Evolutionary conservation across 495 filamentous ascomycete genomes (phyloP), one percentile per base, ranked within the genome.

Genomic region (Baudoinia panamericana): DNA sequence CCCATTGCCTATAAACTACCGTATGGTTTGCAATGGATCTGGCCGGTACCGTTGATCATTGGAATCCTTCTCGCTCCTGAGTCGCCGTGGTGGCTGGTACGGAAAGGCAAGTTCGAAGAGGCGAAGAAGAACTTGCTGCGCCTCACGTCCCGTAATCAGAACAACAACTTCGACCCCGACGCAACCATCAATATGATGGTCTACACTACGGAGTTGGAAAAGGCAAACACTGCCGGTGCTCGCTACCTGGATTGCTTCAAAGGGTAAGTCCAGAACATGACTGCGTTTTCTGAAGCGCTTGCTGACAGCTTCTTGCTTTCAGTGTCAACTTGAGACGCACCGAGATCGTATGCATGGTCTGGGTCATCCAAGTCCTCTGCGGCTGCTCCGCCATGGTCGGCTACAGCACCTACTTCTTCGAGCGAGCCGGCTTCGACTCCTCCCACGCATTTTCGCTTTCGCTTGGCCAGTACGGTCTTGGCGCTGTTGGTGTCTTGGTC

Each of bases 341-440:
- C 1, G 59, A 62, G 36, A 62, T 63, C 22, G 51, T 57, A 1
- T 60, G 55, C 47, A 55, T 56, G 43, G 49, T 76, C 35, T 90
- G 83, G 82, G 78, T 76, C 2, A 84, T 87, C 41, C 83, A 90
- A 55, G 82, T 80, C 30, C 59, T 87, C 1, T 76, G 73, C 44
- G 83, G 83, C 32, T 80, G 80, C 56, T 74, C 77, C 0, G 84
- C 87, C 56, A 78, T 75, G 37, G 33, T 33, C 26, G 80, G 80
- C 48, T 87, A 84, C 55, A 82, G 76, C 6, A 84, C 79, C 20
- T 78, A 86, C 53, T 90, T 86, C 62, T 61, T 82, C 33, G 63
- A 76, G 43, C 77, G 80, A 48, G 82, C 83, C 3, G 83, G 83
- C 11, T 45, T 63, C 2, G 36, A 43, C 1, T 17, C 43, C 3